Conservation (phyloP, 176 grass and related monocot species). For the Avena sativa region DNA sequence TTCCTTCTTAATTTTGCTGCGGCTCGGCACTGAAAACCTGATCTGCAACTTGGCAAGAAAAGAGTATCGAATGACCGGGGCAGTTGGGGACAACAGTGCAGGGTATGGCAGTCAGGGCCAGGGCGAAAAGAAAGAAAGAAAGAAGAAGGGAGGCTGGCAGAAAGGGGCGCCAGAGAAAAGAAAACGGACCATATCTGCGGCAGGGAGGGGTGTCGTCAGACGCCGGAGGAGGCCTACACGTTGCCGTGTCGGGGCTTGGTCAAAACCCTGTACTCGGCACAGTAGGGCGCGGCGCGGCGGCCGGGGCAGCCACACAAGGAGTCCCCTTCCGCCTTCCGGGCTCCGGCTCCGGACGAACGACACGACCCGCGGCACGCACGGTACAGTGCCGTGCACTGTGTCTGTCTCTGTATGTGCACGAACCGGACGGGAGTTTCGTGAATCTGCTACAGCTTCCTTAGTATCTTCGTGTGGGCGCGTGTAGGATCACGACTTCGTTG, state of each 20-base stretch:
- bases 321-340: too few relatives aligned
- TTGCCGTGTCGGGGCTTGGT: conserved; percentile 17
- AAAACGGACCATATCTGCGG: neutral
- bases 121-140: too few relatives aligned
- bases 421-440: neutral
- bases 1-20: neutral
- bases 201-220: neutral
- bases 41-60: neutral
- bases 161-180: neutral
- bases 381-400: neutral
- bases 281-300: neutral
- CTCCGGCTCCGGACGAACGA: neutral
- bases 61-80: neutral
- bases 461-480: too few relatives aligned
- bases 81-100: conserved; percentile 21
- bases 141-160: neutral
- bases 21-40: neutral
- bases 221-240: conserved; percentile 28
- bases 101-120: conserved; percentile 4
- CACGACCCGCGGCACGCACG: neutral
- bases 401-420: too few relatives aligned
- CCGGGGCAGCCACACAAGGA: neutral
- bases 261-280: neutral
- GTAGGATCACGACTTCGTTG: too few relatives aligned
- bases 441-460: neutral